Conservation (phyloP, 2,329 filamentous ascomycete species). For the Aspergillus chevalieri region DNA sequence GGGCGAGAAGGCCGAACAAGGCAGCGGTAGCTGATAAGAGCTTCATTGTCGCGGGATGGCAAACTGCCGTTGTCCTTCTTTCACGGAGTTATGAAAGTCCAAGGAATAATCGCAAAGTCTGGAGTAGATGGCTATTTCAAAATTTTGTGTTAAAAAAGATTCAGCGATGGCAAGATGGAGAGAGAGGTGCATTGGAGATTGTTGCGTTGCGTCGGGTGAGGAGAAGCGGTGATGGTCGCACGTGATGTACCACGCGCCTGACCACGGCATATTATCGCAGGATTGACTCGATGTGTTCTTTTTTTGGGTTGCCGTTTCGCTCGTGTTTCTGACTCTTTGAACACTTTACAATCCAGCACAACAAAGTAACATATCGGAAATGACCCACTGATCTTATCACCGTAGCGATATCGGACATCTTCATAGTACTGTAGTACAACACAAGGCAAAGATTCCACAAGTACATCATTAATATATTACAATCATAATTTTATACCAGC, state of each 20-base stretch:
- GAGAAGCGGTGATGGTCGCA: slow-evolving; percentile 6
- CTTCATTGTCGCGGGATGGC: slow-evolving; percentile 31
- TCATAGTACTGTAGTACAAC: no score
- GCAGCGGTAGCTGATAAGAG: slow-evolving; percentile 28
- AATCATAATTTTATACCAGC: not conserved
- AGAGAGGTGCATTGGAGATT: not conserved
- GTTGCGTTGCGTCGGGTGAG: not conserved
- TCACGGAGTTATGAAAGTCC: not conserved
- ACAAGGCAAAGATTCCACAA: no score
- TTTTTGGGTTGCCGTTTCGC: not conserved
- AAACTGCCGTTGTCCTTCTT: not conserved
- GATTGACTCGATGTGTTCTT: not conserved
- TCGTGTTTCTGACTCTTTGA: not conserved
- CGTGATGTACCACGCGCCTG: not conserved
- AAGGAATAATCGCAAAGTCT: no score
- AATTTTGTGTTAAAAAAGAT: not conserved
- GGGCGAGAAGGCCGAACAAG: slow-evolving; percentile 41
- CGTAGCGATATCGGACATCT: no score
- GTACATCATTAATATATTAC: not conserved
- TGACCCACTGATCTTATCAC: no score
- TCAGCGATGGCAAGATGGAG: not conserved
- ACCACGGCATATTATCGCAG: not conserved
- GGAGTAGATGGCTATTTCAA: not conserved
- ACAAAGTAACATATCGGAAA: no score
- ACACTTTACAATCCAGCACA: no score